Conservation (phyloP, 179 eudicot genomes). For the Beta lomatogona region DNA sequence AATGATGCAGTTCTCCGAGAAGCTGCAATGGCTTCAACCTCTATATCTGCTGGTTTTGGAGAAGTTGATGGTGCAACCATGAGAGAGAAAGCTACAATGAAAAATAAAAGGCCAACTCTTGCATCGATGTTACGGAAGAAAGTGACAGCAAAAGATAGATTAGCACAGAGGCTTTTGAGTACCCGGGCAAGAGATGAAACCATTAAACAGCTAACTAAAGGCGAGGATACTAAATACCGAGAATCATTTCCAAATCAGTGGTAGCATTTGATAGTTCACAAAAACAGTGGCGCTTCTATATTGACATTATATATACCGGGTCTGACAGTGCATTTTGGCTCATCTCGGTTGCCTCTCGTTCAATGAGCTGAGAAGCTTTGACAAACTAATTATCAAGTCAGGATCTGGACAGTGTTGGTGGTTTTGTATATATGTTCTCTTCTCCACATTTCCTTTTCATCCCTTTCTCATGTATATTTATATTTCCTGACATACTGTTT, state of each 20-base stretch:
- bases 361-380: neutral
- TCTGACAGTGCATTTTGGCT: neutral
- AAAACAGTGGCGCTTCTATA: neutral
- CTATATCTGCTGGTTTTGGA: conserved; percentile 51
- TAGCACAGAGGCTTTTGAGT: conserved; percentile 65
- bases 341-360: conserved; percentile 4
- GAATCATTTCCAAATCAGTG: conserved; percentile 85
- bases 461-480: neutral
- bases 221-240: conserved; percentile 60
- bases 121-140: conserved; percentile 93
- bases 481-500: neutral
- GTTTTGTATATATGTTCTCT: conserved; percentile 10
- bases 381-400: neutral
- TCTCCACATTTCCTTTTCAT: neutral
- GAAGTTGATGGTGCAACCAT: conserved; percentile 38
- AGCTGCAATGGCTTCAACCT: conserved; percentile 83
- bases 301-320: neutral
- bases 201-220: conserved; percentile 52
- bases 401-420: neutral
- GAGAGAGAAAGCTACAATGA: conserved; percentile 33
- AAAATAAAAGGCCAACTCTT: conserved; percentile 58
- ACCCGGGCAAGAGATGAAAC: conserved; percentile 59
- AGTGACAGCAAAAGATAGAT: conserved; percentile 76
- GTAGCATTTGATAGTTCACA: conserved; percentile 25
- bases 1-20: conserved; percentile 71